Percentiles rank a stretch among this genome's conserved stretches.
Evolutionary conservation across 192 early-diverging fungal species (phyloP).

Genomic region (Funneliformis geosporum): DNA sequence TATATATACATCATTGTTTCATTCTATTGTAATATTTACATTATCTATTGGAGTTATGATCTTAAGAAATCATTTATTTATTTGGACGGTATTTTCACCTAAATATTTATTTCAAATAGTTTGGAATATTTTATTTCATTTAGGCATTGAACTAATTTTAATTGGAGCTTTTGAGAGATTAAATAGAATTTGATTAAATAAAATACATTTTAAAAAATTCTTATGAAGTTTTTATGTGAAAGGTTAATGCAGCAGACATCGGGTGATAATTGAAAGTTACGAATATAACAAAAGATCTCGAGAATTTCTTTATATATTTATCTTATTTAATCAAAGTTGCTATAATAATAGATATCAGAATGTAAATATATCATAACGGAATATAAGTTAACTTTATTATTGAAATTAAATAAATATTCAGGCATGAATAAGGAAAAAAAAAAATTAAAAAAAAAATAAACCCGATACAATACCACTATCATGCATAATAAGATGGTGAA

Average conservation of each 20-base stretch:
- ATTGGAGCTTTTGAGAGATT: conserved; percentile 26
- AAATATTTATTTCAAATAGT: conserved; percentile 75
- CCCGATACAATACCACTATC: conserved; percentile 24
- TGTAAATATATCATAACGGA: too few relatives aligned
- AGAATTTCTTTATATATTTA: too few relatives aligned
- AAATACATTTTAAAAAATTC: too few relatives aligned
- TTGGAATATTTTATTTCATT: conserved; percentile 58
- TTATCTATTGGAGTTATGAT: conserved; percentile 66
- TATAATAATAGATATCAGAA: too few relatives aligned
- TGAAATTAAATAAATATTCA: not conserved
- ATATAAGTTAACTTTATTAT: too few relatives aligned
- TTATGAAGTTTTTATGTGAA: too few relatives aligned
- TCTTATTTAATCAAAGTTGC: too few relatives aligned
- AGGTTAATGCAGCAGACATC: too few relatives aligned
- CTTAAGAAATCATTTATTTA: conserved; percentile 71
- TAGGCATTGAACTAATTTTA: conserved; percentile 38
- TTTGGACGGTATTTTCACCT: conserved; percentile 85
- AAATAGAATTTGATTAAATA: not conserved
- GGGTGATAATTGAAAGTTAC: too few relatives aligned
- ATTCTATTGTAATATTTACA: conserved; percentile 52
- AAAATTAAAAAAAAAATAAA: not conserved
- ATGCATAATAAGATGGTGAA: conserved; percentile 84
- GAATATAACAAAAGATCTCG: too few relatives aligned
- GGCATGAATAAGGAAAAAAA: too few relatives aligned
- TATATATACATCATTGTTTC: conserved; percentile 41